A percentile compares a stretch with the other conserved stretches of the same genome.
Conservation (phyloP, 345 rosid species). For the Citrus reticulata region DNA sequence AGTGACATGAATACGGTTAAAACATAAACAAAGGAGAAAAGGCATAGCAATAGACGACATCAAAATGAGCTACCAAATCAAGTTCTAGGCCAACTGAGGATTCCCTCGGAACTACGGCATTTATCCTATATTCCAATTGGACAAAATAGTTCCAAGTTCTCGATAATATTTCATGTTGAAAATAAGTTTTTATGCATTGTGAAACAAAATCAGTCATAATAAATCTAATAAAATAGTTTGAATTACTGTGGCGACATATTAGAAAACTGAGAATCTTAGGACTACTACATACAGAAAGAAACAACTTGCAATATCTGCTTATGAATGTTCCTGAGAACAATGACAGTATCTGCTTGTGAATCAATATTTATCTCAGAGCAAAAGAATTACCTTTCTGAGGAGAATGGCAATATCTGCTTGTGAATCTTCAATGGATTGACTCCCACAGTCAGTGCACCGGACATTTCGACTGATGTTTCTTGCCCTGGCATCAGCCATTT, state of each 20-base stretch:
- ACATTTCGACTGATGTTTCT: slow-evolving; percentile 92
- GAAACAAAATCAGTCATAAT: not conserved
- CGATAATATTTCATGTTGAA: not conserved
- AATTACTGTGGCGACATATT: not conserved
- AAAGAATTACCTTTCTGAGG: slow-evolving; percentile 65
- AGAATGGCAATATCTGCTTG: slow-evolving; percentile 95
- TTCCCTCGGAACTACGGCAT: not conserved
- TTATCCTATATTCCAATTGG: not conserved
- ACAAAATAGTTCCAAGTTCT: not conserved
- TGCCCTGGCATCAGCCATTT: slow-evolving; percentile 75
- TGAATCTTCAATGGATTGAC: slow-evolving; percentile 98
- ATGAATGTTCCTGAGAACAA: slow-evolving; percentile 59
- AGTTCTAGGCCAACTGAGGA: not conserved
- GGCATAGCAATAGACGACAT: not conserved
- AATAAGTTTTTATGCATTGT: not conserved
- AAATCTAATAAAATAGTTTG: not conserved
- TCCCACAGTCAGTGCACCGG: slow-evolving; percentile 95
- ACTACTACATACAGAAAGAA: not conserved
- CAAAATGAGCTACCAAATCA: not conserved
- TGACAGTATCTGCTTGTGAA: not conserved
- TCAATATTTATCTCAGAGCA: slow-evolving; percentile 3
- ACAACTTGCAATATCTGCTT: not conserved
- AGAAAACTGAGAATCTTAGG: not conserved
- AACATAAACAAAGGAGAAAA: not conserved
- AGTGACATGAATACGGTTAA: not conserved